phyloP scores from a whole-genome alignment of 441 rosid species.

The Bruguiera hainesii region DNA sequence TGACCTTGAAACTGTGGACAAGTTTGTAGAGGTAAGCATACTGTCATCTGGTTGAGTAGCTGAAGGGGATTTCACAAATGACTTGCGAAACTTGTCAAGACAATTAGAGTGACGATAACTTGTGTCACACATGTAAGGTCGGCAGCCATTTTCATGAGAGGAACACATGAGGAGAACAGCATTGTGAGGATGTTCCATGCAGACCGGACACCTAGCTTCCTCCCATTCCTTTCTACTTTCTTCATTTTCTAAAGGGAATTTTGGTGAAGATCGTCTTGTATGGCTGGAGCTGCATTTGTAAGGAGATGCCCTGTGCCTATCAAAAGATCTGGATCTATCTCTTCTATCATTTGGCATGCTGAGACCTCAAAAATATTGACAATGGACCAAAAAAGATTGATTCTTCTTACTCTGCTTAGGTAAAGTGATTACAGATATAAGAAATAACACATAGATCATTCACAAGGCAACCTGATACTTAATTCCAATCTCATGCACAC shows the following conservation, averaged over 20 bases:
- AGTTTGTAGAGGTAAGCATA: conserved; percentile 20
- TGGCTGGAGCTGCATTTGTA: conserved; percentile 45
- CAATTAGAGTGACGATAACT: conserved; percentile 84
- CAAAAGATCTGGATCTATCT: conserved; percentile 53
- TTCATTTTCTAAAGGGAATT: conserved; percentile 34
- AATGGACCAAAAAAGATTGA: neutral
- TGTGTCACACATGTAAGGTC: conserved; percentile 79
- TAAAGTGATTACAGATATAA: conserved; percentile 21
- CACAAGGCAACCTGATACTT: neutral
- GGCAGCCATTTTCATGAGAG: conserved; percentile 75
- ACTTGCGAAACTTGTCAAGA: conserved; percentile 73
- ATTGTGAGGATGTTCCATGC: conserved; percentile 89
- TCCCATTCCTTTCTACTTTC: conserved; percentile 64
- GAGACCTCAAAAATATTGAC: conserved; percentile 19
- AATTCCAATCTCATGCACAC: neutral
- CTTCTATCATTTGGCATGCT: conserved; percentile 74
- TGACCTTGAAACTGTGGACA: conserved; percentile 28
- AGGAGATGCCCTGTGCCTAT: conserved; percentile 53
- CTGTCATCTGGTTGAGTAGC: conserved; percentile 34
- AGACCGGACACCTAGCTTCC: conserved; percentile 75
- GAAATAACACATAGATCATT: conserved; percentile 12
- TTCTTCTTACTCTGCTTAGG: conserved; percentile 16
- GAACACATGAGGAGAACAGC: conserved; percentile 71
- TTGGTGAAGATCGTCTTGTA: conserved; percentile 32
- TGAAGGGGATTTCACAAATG: conserved; percentile 42